Base-by-base conservation (phyloP, 2,329 filamentous ascomycete genomes). In the Apiospora pterosperma region DNA sequence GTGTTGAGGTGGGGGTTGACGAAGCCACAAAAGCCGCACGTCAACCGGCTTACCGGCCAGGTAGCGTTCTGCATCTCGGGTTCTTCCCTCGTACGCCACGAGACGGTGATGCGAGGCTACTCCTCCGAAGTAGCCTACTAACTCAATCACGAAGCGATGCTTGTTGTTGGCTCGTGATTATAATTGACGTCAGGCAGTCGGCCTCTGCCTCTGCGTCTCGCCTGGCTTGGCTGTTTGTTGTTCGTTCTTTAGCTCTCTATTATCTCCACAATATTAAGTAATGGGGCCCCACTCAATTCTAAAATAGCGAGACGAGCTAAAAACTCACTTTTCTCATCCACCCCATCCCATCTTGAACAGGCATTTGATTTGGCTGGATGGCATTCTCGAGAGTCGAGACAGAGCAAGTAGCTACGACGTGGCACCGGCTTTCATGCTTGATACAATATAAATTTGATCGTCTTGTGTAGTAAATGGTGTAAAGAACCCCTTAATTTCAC, bases 21-120 rank as follows among this genome's bases (percentile, higher is more conserved):
- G 62, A 67, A 64, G 59, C 71, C 71, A 61, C 71, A 73, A 23
- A 71, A 64, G 36, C 69, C 69, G 61, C 71, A 73, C 6, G 64
- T 66, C 39, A 66, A 38, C 60, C 59, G 63, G 62, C 62, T 64
- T 4, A 63, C 48, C 25, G 62, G 64, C 58, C 34, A 39, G 58
- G 36, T 38, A 10, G 16, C 28, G 48, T 55, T 55, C 48, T 55
- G 48, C 48, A 55, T 55, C 28, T 11, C 48, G 5, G 6, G 2
- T n/a, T 12, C 12, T 19, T 52, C 23, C 10, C 7, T n/a, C 44
- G n/a, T 10, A 21, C 3, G 10, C 25, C 8, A 5, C 25, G 44
- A 48, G 21, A 16, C 28, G 12, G 14, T 3, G 44, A 16, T 11
- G 28, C n/a, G n/a, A 34, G 48, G 28, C 7, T n/a, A 10, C 5